Percentiles rank a stretch among this genome's conserved stretches.
Conservation (phyloP, 805 yeast genomes). For the Cyberlindnera nakhonratchasimensis region DNA sequence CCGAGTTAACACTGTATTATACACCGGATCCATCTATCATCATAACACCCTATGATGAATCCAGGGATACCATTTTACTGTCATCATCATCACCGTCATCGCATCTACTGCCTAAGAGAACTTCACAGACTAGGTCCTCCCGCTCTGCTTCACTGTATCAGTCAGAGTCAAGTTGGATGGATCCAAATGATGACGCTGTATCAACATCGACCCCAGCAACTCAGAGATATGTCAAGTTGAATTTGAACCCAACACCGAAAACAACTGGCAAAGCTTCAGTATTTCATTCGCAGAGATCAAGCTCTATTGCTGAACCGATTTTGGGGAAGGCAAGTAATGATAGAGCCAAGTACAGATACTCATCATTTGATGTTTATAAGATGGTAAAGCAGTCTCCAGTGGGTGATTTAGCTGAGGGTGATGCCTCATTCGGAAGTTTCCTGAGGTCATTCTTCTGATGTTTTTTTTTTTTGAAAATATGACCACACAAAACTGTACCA, state of each 20-base stretch:
- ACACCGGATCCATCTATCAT: slow-evolving; percentile 17
- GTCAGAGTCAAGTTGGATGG: slow-evolving; percentile 52
- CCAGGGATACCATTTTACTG: slow-evolving; percentile 7
- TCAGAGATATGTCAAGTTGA: slow-evolving; percentile 23
- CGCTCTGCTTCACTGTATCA: slow-evolving; percentile 32
- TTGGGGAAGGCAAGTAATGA: slow-evolving; percentile 6
- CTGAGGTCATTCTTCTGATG: slow-evolving; percentile 20
- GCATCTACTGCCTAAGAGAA: slow-evolving; percentile 1
- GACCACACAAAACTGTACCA: neutral
- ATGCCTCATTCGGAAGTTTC: slow-evolving; percentile 21
- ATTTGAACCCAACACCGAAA: slow-evolving; percentile 22
- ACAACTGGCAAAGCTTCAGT: neutral
- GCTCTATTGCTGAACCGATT: slow-evolving; percentile 16
- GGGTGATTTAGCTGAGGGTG: slow-evolving; percentile 7
- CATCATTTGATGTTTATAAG: slow-evolving; percentile 26
- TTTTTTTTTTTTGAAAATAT: neutral
- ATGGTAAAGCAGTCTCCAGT: slow-evolving; percentile 18
- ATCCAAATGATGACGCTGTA: slow-evolving; percentile 31
- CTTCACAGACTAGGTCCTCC: slow-evolving; percentile 17
- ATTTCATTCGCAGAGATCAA: neutral
- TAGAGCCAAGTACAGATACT: slow-evolving; percentile 14
- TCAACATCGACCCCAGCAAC: slow-evolving; percentile 23
- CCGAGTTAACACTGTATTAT: slow-evolving; percentile 16
- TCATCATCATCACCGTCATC: slow-evolving; percentile 6
- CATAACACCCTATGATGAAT: slow-evolving; percentile 2